phyloP scores from a whole-genome alignment of 345 rosid species.

The Brassica cretica region DNA sequence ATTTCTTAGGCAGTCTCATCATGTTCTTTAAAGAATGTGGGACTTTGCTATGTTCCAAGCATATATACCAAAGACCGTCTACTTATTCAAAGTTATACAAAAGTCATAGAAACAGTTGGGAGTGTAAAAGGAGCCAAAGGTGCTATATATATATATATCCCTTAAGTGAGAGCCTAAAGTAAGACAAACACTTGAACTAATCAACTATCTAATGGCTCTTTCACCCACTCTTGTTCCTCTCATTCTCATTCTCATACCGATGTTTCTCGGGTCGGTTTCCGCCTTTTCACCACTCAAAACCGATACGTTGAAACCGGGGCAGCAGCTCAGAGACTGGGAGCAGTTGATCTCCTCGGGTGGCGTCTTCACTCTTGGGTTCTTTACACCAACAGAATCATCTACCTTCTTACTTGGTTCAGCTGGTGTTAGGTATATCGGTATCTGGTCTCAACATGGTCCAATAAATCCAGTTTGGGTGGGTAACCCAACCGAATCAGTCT shows the following conservation, averaged over 20 bases:
- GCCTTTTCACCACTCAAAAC: slow-evolving; percentile 29
- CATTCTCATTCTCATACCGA: slow-evolving; percentile 22
- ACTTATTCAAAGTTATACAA: not conserved
- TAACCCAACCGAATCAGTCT: slow-evolving; percentile 47
- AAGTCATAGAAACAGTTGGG: not conserved
- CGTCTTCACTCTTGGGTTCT: slow-evolving; percentile 59
- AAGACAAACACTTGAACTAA: not conserved
- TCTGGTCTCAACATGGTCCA: slow-evolving; percentile 47
- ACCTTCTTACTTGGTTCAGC: slow-evolving; percentile 35
- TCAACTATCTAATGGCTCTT: slow-evolving; percentile 24
- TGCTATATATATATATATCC: not conserved
- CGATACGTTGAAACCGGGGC: slow-evolving; percentile 47
- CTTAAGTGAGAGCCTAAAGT: not conserved
- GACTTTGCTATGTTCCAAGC: not conserved
- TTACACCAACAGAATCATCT: slow-evolving; percentile 45
- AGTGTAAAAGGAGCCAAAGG: not conserved
- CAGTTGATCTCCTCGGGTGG: slow-evolving; percentile 49
- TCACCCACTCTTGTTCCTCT: slow-evolving; percentile 15
- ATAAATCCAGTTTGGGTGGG: slow-evolving; percentile 59
- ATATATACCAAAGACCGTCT: not conserved
- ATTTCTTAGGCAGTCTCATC: not conserved
- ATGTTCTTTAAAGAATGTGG: not conserved
- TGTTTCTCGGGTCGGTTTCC: not conserved
- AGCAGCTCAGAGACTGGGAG: slow-evolving; percentile 62
- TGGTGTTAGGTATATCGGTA: slow-evolving; percentile 53